Evolutionary conservation across 306 rosid species (phyloP).

Genomic region (Carpinus fangiana): DNA sequence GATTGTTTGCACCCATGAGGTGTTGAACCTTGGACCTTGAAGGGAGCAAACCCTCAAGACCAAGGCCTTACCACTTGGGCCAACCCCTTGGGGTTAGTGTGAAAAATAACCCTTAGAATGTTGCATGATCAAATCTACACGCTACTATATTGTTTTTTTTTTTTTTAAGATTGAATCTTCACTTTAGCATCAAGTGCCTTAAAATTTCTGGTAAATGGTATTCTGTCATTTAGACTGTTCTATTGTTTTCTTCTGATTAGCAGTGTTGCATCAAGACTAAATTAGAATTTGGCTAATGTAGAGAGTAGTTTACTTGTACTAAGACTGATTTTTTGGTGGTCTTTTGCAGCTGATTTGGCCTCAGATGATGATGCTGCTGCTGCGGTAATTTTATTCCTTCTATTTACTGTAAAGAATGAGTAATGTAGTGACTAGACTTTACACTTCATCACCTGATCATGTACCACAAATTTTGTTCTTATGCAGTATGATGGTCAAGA

Average conservation of each 20-base stretch:
- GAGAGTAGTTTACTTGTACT: conserved; percentile 19
- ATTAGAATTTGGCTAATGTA: conserved; percentile 6
- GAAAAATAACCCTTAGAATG: not conserved
- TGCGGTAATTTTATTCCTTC: conserved; percentile 41
- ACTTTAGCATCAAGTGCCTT: not conserved
- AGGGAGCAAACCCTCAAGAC: too few species aligned
- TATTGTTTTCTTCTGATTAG: not conserved
- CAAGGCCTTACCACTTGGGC: too few species aligned
- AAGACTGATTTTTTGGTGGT: conserved; percentile 23
- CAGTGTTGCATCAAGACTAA: not conserved
- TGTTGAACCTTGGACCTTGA: too few species aligned
- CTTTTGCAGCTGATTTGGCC: conserved; percentile 64
- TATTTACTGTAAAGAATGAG: conserved; percentile 16
- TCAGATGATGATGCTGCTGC: conserved; percentile 51
- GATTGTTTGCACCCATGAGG: too few species aligned
- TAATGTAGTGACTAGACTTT: conserved; percentile 12
- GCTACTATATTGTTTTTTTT: not conserved
- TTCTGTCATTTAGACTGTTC: not conserved
- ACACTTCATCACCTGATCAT: conserved; percentile 19
- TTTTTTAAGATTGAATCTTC: not conserved
- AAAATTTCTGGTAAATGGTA: not conserved
- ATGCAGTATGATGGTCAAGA: conserved; percentile 60
- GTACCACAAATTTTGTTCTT: conserved; percentile 25
- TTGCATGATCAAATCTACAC: not conserved
- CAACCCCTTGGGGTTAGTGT: too few species aligned